Evolutionary conservation across 108 stramenopile species (phyloP).

Genomic region (Conticribra weissflogii): DNA sequence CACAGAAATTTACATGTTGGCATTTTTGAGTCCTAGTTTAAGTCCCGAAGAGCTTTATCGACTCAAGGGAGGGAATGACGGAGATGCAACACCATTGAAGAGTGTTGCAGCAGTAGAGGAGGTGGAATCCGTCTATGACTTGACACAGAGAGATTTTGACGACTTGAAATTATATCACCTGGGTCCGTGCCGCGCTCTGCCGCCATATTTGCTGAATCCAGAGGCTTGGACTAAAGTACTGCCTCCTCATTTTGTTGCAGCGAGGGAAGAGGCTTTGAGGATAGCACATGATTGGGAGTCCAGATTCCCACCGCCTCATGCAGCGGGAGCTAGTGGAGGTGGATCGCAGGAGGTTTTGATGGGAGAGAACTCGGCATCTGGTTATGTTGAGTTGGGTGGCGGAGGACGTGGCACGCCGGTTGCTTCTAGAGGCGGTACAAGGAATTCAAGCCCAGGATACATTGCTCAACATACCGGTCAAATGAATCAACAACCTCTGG

Average conservation of each 20-base stretch:
- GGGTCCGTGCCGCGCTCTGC: conserved; percentile 85
- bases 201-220: conserved; percentile 80
- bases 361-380: conserved; percentile 35
- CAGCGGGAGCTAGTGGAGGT: background rate
- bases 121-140: conserved; percentile 84
- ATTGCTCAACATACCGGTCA: conserved; percentile 7
- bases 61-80: conserved; percentile 37
- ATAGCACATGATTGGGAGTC: conserved; percentile 68
- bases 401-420: conserved; percentile 22
- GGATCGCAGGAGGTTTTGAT: conserved; percentile 12
- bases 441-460: conserved; percentile 19
- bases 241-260: conserved; percentile 78
- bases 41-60: conserved; percentile 84
- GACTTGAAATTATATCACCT: conserved; percentile 86
- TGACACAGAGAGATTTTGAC: conserved; percentile 84
- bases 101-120: conserved; percentile 72
- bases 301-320: conserved; percentile 18
- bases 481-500: conserved; percentile 26
- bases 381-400: conserved; percentile 44
- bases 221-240: conserved; percentile 84
- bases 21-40: conserved; percentile 79
- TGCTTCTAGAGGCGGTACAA: conserved; percentile 13
- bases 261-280: conserved; percentile 67
- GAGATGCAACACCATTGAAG: conserved; percentile 54
- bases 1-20: conserved; percentile 86